Evolutionary conservation across 805 yeast species (phyloP), one percentile per base, ranked within the genome.

Genomic region (Lipomyces starkeyi): DNA sequence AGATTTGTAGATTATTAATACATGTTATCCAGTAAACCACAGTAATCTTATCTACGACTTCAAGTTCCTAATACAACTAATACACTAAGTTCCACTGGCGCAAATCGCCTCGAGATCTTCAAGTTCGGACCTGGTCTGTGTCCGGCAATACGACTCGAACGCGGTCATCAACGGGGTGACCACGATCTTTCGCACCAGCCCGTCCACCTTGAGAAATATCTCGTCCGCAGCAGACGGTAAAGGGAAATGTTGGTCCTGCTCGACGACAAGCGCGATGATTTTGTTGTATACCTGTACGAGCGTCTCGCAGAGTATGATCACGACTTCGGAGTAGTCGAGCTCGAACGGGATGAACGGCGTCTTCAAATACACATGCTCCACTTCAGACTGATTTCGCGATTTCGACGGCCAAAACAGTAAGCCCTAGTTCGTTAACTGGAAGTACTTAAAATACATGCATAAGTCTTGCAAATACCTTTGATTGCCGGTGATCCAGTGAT

Each of bases 331-430:
- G 34, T 20, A 60, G 20, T 60, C 63, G 25, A 60, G 29, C 17
- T 60, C 63, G 49, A 60, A 60, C 40, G 63, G 11, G 20, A 60
- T 2, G 34, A 29, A 60, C 34, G 63, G 63, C 25, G 47, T 53
- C 25, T 14, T 25, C 14, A 60, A 27, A 20, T 53, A 22, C 34
- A 29, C 17, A 7, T 25, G 25, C 14, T 53, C 61, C 17, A 14
- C 20, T 34, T 55, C 22, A 11, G 37, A 11, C 35, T 37, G 43
- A 14, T 43, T 29, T 22, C 61, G 61, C 20, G 61, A 20, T 29
- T 29, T 27, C 27, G 61, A 37, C 35, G 61, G 9, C 32, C 53
- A 25, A 29, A 58, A 58, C 22, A 37, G 9, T 22, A 25, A n/a
- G 27, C 56, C 32, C 56, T 58, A 5, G 49, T 43, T 9, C 49